These are phyloP conservation scores for Euphorbia celastroides DNA, from an alignment of 441 rosid species.

Conservation along the genomic window DNA sequence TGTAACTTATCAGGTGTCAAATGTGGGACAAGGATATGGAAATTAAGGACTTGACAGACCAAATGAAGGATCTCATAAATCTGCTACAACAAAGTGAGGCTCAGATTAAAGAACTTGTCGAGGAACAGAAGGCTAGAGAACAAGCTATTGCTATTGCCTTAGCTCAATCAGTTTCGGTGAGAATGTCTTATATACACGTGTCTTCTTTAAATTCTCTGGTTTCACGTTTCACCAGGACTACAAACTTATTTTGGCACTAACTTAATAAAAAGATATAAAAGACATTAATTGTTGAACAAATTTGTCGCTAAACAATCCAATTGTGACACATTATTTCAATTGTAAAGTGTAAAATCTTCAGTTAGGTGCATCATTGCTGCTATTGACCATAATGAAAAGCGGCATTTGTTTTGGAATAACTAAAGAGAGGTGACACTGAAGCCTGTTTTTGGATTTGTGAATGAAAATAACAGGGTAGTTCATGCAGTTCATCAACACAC, in stretches of 20 bases:
- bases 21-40: constrained; percentile 89
- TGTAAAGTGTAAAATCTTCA: background rate
- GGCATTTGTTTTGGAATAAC: background rate
- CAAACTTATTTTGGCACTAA: background rate
- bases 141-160: constrained; percentile 64
- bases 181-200: constrained; percentile 7
- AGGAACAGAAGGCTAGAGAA: constrained; percentile 76
- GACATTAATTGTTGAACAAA: background rate
- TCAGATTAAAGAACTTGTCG: constrained; percentile 65
- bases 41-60: constrained; percentile 84
- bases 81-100: constrained; percentile 70
- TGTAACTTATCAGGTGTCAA: constrained; percentile 50
- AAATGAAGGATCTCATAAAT: constrained; percentile 72
- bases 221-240: background rate
- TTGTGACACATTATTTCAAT: background rate
- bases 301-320: background rate
- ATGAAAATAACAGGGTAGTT: constrained; percentile 42
- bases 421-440: background rate
- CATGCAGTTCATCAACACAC: constrained; percentile 59
- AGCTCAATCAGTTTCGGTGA: constrained; percentile 61
- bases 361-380: background rate
- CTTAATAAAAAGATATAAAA: background rate
- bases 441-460: constrained; percentile 14
- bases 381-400: background rate
- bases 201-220: background rate